Evolutionary conservation across 331 rosid genomes (phyloP).

Genomic region (Telfairia occidentalis): DNA sequence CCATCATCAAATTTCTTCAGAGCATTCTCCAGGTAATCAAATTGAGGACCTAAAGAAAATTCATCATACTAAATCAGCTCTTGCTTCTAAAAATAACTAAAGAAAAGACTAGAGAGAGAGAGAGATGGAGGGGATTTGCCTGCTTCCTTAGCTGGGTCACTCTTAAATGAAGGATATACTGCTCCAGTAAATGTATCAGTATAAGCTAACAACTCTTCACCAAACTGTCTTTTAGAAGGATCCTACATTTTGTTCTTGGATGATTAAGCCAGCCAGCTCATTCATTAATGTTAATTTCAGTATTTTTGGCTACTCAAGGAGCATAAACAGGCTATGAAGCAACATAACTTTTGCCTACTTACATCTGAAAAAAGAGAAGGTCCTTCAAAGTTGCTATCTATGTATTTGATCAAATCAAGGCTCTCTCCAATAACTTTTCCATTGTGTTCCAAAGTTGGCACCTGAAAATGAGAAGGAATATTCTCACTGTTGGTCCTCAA

Average conservation of each 20-base stretch:
- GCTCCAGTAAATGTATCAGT: slow-evolving; percentile 31
- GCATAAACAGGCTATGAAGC: not conserved
- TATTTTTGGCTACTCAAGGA: not conserved
- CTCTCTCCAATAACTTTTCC: slow-evolving; percentile 83
- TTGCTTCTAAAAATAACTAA: not conserved
- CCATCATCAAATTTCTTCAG: slow-evolving; percentile 65
- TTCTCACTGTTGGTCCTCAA: not conserved
- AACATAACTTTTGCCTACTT: slow-evolving; percentile 11
- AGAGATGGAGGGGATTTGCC: slow-evolving; percentile 22
- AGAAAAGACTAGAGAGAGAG: not conserved
- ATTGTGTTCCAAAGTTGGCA: slow-evolving; percentile 80
- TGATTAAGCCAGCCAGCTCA: not conserved
- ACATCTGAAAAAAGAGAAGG: slow-evolving; percentile 52
- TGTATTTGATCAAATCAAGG: slow-evolving; percentile 72
- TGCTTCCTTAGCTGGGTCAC: slow-evolving; percentile 44
- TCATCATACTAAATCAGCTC: not conserved
- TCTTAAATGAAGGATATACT: slow-evolving; percentile 29
- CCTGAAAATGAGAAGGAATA: slow-evolving; percentile 26
- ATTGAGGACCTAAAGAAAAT: slow-evolving; percentile 31
- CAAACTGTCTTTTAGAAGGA: slow-evolving; percentile 44
- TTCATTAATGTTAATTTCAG: not conserved
- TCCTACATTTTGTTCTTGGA: slow-evolving; percentile 27
- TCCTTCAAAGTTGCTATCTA: slow-evolving; percentile 70
- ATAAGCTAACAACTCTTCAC: slow-evolving; percentile 42
- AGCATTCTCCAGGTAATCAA: slow-evolving; percentile 72